Percentiles rank a stretch among this genome's conserved stretches.
phyloP scores from a whole-genome alignment of 345 rosid genomes.

The Carallia pectinifolia region DNA sequence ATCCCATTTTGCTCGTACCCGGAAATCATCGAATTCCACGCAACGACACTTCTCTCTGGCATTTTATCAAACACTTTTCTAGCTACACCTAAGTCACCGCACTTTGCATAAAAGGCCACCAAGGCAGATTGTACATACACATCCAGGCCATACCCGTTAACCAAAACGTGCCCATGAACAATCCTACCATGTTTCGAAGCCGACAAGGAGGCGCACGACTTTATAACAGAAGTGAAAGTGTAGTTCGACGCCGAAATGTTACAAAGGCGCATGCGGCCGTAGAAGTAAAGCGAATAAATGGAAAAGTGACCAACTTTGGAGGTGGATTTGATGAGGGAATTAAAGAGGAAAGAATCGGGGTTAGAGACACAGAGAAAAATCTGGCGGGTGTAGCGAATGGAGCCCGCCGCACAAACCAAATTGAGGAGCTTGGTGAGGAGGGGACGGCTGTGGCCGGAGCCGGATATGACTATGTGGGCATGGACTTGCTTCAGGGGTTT shows the following conservation, averaged over 20 bases:
- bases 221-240: conserved; percentile 69
- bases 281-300: conserved; percentile 46
- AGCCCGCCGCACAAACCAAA: conserved; percentile 55
- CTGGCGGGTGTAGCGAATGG: conserved; percentile 45
- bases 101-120: conserved; percentile 53
- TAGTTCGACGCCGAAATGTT: conserved; percentile 52
- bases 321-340: conserved; percentile 53
- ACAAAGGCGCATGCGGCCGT: conserved; percentile 51
- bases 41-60: conserved; percentile 56
- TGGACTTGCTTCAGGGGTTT: conserved; percentile 67
- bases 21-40: conserved; percentile 83
- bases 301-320: conserved; percentile 46
- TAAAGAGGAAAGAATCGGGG: conserved; percentile 75
- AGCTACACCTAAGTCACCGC: conserved; percentile 41
- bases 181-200: conserved; percentile 44
- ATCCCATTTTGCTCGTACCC: conserved; percentile 79
- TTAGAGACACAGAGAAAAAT: conserved; percentile 53
- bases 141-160: conserved; percentile 60
- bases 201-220: conserved; percentile 62
- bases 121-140: conserved; percentile 62
- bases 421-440: conserved; percentile 76
- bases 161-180: conserved; percentile 58
- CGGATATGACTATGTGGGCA: conserved; percentile 49
- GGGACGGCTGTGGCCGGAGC: conserved; percentile 52
- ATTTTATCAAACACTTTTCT: conserved; percentile 67